Percentiles rank a stretch among this genome's conserved stretches.
Evolutionary conservation across 768 basidiomycete genomes (phyloP).

Genomic region (Mycena venus): DNA sequence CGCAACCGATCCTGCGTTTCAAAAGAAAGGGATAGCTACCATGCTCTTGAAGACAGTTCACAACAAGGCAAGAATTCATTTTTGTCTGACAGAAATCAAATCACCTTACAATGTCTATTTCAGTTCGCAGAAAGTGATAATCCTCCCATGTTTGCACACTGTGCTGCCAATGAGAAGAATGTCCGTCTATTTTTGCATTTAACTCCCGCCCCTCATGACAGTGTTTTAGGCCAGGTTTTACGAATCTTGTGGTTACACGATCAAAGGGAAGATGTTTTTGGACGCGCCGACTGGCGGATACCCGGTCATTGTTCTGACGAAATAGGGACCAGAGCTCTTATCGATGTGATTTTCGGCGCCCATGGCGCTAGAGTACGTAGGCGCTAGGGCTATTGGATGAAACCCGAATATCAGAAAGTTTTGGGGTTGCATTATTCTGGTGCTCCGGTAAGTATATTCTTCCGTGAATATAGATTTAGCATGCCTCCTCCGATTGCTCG

Average conservation of each 20-base stretch:
- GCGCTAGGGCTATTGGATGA: neutral
- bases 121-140: conserved; percentile 13
- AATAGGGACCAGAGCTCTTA: neutral
- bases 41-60: conserved; percentile 42
- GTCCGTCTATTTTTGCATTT: neutral
- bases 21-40: conserved; percentile 40
- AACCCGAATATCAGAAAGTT: too few relatives aligned
- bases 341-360: neutral
- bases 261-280: conserved; percentile 16
- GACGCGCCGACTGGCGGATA: conserved; percentile 39
- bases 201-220: neutral
- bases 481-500: too few relatives aligned
- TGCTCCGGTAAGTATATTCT: neutral
- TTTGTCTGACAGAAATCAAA: neutral
- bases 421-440: too few relatives aligned
- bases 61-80: conserved; percentile 37
- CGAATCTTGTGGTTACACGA: conserved; percentile 26
- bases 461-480: too few relatives aligned
- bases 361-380: neutral
- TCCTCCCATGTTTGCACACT: conserved; percentile 19
- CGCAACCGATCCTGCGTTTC: conserved; percentile 42
- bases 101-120: conserved; percentile 2
- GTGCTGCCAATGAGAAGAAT: conserved; percentile 28
- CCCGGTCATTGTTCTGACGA: conserved; percentile 38
- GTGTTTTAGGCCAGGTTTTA: conserved; percentile 26